Evolutionary conservation across 805 yeast species (phyloP).

Genomic region (Metschnikowia dekortorum): DNA sequence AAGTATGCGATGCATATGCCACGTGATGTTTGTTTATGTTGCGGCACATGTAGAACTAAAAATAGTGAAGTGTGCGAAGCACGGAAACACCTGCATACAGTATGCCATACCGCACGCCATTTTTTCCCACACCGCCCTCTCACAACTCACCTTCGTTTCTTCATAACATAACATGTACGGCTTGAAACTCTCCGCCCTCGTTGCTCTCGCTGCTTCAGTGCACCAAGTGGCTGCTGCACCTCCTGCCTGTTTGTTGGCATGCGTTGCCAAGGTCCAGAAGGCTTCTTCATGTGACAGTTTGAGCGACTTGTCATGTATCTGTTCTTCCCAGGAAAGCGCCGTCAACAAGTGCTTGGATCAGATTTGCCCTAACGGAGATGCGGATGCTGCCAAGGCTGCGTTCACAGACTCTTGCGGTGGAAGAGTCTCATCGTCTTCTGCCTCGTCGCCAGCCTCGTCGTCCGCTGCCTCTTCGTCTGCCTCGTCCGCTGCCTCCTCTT

Average conservation of each 20-base stretch:
- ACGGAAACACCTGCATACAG: conserved; percentile 6
- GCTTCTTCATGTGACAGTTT: conserved; percentile 54
- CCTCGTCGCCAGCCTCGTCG: conserved; percentile 19
- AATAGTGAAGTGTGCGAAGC: conserved; percentile 5
- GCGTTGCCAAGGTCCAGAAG: conserved; percentile 69
- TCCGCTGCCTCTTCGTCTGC: conserved; percentile 9
- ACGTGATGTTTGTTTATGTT: conserved; percentile 12
- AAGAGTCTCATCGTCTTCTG: conserved; percentile 30
- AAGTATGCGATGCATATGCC: not conserved
- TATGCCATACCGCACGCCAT: not conserved
- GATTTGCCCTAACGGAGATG: conserved; percentile 63
- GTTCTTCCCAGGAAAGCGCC: conserved; percentile 50
- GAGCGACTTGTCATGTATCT: conserved; percentile 65
- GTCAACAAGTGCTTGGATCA: conserved; percentile 60
- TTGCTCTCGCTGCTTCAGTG: conserved; percentile 36
- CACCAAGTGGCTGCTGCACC: conserved; percentile 63
- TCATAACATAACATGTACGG: conserved; percentile 10
- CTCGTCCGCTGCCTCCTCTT: conserved; percentile 1
- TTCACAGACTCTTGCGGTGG: conserved; percentile 52
- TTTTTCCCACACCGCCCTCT: conserved; percentile 4
- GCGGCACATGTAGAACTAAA: not conserved
- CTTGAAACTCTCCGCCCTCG: conserved; percentile 14
- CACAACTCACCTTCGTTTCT: not conserved
- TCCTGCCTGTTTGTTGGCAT: conserved; percentile 89
- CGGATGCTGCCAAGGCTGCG: conserved; percentile 54